Evolutionary conservation across 1,139 yeast genomes (phyloP).

Genomic region (Blastobotrys indianensis): DNA sequence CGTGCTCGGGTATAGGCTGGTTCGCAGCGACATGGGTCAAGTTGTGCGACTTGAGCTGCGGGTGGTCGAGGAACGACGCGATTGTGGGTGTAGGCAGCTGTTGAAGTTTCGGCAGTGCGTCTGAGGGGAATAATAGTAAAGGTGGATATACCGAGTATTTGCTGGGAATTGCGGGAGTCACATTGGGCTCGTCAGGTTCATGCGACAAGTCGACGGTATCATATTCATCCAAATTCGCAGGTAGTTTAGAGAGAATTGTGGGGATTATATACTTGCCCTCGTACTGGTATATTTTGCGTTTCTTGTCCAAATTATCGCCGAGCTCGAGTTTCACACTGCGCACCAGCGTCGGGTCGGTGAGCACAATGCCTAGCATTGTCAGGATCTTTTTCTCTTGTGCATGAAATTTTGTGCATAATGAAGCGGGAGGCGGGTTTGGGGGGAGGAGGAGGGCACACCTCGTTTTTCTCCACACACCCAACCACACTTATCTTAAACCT

Average conservation of each 20-base stretch:
- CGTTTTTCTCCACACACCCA: constrained; percentile 3
- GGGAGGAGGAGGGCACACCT: neutral
- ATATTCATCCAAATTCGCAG: neutral
- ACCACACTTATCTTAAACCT: neutral
- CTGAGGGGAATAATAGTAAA: constrained; percentile 47
- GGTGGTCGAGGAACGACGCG: neutral
- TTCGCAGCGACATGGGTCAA: constrained; percentile 66
- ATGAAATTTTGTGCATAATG: neutral
- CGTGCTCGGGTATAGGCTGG: constrained; percentile 55
- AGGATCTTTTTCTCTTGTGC: neutral
- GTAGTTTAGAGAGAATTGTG: constrained; percentile 7
- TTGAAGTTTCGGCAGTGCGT: constrained; percentile 26
- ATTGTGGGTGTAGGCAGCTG: neutral
- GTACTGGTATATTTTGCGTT: constrained; percentile 6
- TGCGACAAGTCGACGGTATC: neutral
- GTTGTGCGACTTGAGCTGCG: constrained; percentile 8
- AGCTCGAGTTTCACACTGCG: constrained; percentile 29
- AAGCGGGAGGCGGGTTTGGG: too few species aligned
- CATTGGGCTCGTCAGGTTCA: neutral
- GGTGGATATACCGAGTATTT: constrained; percentile 66
- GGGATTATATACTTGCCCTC: constrained; percentile 9
- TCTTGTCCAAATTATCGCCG: constrained; percentile 20
- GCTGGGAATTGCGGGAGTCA: neutral
- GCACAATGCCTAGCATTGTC: constrained; percentile 12
- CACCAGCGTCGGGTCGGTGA: constrained; percentile 16